Conservation (phyloP, 2,329 filamentous ascomycete species). For the Fusarium sp. region DNA sequence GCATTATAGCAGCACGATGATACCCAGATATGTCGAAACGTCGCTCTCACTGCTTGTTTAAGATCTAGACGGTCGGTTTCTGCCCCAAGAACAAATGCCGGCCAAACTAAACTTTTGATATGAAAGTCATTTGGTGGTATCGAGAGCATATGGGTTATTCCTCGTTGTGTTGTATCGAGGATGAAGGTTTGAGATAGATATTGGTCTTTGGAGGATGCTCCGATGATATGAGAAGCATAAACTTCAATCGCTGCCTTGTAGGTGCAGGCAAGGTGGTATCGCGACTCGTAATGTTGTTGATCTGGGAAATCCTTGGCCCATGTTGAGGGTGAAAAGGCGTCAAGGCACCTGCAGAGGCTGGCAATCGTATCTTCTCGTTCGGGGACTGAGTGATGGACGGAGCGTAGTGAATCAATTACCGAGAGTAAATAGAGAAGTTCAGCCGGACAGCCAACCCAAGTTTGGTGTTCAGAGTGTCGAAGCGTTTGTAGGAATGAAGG, state of each 20-base stretch:
- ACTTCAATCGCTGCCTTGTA: conserved; percentile 20
- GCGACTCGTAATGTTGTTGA: conserved; percentile 4
- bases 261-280: conserved; percentile 9
- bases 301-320: conserved; percentile 12
- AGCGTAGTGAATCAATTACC: conserved; percentile 1
- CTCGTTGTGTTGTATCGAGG: background rate
- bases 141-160: conserved; percentile 1
- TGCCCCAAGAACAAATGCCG: conserved; percentile 19
- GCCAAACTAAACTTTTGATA: conserved; percentile 27
- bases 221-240: conserved; percentile 11
- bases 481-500: conserved; percentile 2
- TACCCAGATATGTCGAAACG: conserved; percentile 21
- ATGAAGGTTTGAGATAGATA: background rate
- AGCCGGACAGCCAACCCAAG: conserved; percentile 22
- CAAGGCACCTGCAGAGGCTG: background rate
- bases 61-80: background rate
- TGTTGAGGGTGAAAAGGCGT: background rate
- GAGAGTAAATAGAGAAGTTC: conserved; percentile 13
- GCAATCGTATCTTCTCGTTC: background rate
- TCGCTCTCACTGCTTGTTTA: background rate
- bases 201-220: background rate
- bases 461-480: conserved; percentile 23
- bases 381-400: background rate
- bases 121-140: conserved; percentile 20
- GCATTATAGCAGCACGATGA: conserved; percentile 23